Evolutionary conservation across 352 stramenopile species (phyloP), one percentile per base, ranked within the genome.

Genomic region (Lagenidium sp.): DNA sequence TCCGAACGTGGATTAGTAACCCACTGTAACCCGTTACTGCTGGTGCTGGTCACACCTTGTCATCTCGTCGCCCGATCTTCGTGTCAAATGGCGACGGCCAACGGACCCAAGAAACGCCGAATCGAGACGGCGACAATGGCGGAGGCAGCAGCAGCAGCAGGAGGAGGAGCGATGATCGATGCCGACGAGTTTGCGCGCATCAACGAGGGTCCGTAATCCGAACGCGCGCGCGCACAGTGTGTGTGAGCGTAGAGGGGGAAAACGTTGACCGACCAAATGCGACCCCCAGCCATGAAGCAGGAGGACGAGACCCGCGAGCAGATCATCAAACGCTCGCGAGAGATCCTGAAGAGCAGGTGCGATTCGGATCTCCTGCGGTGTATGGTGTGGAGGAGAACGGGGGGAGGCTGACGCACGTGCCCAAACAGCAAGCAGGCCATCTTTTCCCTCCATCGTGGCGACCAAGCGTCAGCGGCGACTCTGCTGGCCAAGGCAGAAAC

Each of bases 271-370:
- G 16, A 39, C 4, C 7, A 18, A 39, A 20, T 26, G 37, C 15
- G 29, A 12, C 2, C 1, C 15, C 28, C 8, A 85, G 80, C 85
- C 39, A 94, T 97, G 74, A 85, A 97, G 47, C 68, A 94, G 55
- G 75, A 89, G 31, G 92, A 98, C 58, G 80, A 95, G 24, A 80
- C 90, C 43, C 70, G 94, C 13, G 94, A 98, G 64, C 62, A 81
- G 44, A 82, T 98, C 40, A 98, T 98, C 51, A 97, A 97, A 69
- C 81, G 79, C 22, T 97, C 84, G 26, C 68, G 94, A 20, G 92
- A 98, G 55, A 93, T 95, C 43, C 87, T 97, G 57, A 98, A 98
- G 64, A 64, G 66, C 44, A 95, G 74, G 78, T 85, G 31, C 20
- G 41, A 18, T 30, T 11, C 13, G 16, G 25, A 15, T 26, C 25